Evolutionary conservation across 352 stramenopile species (phyloP), one percentile per base, ranked within the genome.

Genomic region (Globisporangium canariense): DNA sequence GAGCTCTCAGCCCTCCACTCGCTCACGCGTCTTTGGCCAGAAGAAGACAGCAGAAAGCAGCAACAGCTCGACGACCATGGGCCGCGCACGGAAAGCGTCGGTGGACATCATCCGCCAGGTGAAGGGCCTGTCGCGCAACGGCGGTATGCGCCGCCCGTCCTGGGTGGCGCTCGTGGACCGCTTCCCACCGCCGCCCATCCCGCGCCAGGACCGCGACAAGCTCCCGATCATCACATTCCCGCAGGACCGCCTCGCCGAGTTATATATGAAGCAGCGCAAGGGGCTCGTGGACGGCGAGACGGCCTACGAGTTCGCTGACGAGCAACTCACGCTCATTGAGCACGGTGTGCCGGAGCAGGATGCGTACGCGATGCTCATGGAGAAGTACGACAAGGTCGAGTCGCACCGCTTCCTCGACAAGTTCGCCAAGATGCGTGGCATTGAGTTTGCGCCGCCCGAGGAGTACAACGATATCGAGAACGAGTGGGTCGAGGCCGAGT

Each of bases 381-480:
- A 90, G 60, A 94, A 94, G 72, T 94, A 94, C 78, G 81, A 90
- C 64, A 75, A 90, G 63, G 86, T 94, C 51, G 83, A 93, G 62
- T 72, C 73, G 50, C 79, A 93, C 62, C 83, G 86, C 34, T 93
- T 94, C 75, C 65, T 94, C 18, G 78, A 90, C 49, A 94, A 94
- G 68, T 91, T 93, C 64, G 74, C 83, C 66, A 75, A 84, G 69
- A 81, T 91, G 76, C 82, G 83, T 32, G 86, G 86, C 62, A 88
- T 93, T 62, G 63, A 90, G 66, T 93, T 93, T 49, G 85, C 83
- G 30, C 75, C 86, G 51, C 83, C 82, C 9, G 78, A 81, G 34
- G 83, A 94, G 67, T 90, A 91, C 75, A 73, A 90, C 67, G 86
- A 94, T 60, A 87, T 94, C 40, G 83, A 88, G 68, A 79, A 83